Percentiles rank a stretch among this genome's conserved stretches.
phyloP scores from a whole-genome alignment of 2,329 filamentous ascomycete genomes.

The Aspergillus pseudoterreus region DNA sequence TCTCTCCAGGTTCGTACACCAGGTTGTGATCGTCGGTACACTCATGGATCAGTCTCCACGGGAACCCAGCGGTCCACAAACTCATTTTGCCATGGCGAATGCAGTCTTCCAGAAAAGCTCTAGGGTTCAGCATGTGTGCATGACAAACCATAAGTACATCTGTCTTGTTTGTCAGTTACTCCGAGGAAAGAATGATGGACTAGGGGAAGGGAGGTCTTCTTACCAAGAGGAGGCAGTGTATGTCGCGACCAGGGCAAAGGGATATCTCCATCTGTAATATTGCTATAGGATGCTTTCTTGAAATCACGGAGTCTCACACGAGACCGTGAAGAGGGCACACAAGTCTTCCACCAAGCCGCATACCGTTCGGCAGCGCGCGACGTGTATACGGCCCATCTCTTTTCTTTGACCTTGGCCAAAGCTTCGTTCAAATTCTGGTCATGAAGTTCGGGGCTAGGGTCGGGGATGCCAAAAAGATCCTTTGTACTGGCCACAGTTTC shows the following conservation, averaged over 20 bases:
- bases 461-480: slow-evolving; percentile 62
- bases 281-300: slow-evolving; percentile 29
- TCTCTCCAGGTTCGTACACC: slow-evolving; percentile 49
- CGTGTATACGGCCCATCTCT: slow-evolving; percentile 69
- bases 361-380: slow-evolving; percentile 67
- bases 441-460: slow-evolving; percentile 40
- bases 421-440: slow-evolving; percentile 36
- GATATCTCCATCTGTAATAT: slow-evolving; percentile 18
- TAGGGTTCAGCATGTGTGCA: slow-evolving; percentile 72
- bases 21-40: slow-evolving; percentile 58
- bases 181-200: background rate
- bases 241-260: slow-evolving; percentile 37
- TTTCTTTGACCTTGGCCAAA: slow-evolving; percentile 60
- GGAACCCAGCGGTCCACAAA: slow-evolving; percentile 61
- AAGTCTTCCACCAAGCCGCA: slow-evolving; percentile 58
- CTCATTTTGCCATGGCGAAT: slow-evolving; percentile 55
- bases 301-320: slow-evolving; percentile 16
- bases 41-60: slow-evolving; percentile 59
- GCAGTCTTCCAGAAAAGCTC: slow-evolving; percentile 70
- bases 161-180: slow-evolving; percentile 18
- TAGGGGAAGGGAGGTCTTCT: slow-evolving; percentile 16
- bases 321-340: slow-evolving; percentile 14
- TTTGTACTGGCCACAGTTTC: slow-evolving; percentile 64
- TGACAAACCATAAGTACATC: slow-evolving; percentile 81
- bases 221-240: slow-evolving; percentile 59